These are phyloP conservation scores for Immersiporthe knoxdaviesiana DNA, from an alignment of 2,329 filamentous ascomycete species.

Conservation along the genomic window DNA sequence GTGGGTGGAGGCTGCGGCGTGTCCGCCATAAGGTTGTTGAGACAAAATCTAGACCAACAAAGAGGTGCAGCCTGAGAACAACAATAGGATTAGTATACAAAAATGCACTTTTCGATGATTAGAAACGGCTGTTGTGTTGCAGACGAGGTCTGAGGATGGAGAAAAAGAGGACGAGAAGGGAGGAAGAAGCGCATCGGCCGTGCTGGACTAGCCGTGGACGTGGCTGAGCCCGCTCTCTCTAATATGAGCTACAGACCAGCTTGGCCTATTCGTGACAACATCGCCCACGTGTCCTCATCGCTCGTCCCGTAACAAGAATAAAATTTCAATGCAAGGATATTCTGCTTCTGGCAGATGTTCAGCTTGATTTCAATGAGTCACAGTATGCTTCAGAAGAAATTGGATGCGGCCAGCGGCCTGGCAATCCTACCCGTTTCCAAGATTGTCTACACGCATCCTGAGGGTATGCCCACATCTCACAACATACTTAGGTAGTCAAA, in stretches of 20 bases:
- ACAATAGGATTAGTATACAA: background rate
- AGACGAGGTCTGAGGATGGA: background rate
- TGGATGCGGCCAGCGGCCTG: background rate
- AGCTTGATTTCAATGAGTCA: background rate
- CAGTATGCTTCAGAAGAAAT: background rate
- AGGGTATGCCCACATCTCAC: background rate
- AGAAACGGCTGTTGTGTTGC: background rate
- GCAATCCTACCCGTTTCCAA: background rate
- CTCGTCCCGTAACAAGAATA: slow-evolving; percentile 16
- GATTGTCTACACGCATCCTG: background rate
- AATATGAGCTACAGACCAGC: background rate
- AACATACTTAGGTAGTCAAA: background rate
- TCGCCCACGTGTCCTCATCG: slow-evolving; percentile 35
- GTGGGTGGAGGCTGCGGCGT: slow-evolving; percentile 23
- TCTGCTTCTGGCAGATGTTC: background rate
- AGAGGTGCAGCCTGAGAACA: background rate
- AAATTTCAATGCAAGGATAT: background rate
- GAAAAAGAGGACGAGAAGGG: background rate
- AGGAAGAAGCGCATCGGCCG: background rate
- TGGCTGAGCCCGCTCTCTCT: slow-evolving; percentile 14
- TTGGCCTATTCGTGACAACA: background rate
- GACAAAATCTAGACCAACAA: background rate
- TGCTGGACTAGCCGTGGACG: background rate
- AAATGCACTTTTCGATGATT: background rate
- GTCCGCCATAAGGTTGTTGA: slow-evolving; percentile 1